Evolutionary conservation across 2,329 filamentous ascomycete genomes (phyloP), one percentile per base, ranked within the genome.

Genomic region (Botrytis deweyae): DNA sequence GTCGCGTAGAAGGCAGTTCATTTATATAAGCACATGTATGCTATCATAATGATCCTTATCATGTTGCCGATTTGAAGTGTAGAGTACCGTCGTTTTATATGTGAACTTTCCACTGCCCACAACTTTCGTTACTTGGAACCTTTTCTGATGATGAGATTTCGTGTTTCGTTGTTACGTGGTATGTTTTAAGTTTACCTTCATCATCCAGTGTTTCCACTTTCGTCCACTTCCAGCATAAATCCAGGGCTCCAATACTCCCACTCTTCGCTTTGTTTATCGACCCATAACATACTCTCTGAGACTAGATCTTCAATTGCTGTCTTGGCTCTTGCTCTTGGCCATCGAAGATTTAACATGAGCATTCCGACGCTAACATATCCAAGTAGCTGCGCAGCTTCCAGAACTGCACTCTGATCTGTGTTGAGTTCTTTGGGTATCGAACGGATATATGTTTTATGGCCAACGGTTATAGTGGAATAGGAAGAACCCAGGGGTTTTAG

Each of bases 361-460:
- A 98, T 97, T 1, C 92, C 92, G 25, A 97, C 89, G 74, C 92
- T 97, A 70, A 98, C 93, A 80, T 94, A 97, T 1, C 96, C 95
- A 16, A 98, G 85, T 16, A 98, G 86, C 82, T 98, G 94, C 12
- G 94, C 93, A 1, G 93, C 95, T 85, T 98, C 96, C 10, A 99
- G 88, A 20, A 97, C 95, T 3, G 92, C 93, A 68, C 93, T 93
- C 85, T 99, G 96, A 82, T 99, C 96, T 22, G 90, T 95, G 82
- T 97, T 98, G 76, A 99, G 87, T 84, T 99, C 96, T 82, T 97
- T 96, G 1, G 96, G 96, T 59, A 99, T 91, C 5, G 94, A 97
- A 42, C 96, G 90, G 72, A 99, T 95, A 83, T 97, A 96, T 75
- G 92, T 89, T 80, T 92, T 93, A 77, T 90, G 90, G 12, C 96